Evolutionary conservation across 1,139 yeast genomes (phyloP), one percentile per base, ranked within the genome.

Genomic region (Blastobotrys persicus): DNA sequence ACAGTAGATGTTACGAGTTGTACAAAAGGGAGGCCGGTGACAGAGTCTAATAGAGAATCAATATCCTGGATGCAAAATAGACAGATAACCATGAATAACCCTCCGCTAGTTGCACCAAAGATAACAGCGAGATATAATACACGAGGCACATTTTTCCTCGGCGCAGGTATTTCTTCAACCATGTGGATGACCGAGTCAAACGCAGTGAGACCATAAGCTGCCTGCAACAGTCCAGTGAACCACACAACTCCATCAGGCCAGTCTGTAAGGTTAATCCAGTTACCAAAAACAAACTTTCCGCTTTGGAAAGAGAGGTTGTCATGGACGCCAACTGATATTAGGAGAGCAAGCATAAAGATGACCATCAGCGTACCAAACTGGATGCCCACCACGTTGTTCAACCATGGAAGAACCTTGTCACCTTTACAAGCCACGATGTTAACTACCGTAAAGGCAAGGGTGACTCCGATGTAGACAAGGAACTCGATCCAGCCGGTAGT

Each of bases 111-210:
- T 0, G 83, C 76, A 3, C 92, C 79, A 45, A 86, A 74, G 41
- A 81, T 51, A 2, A 85, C 85, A 1, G 94, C 79, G 48, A 78
- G 73, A 1, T 83, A 69, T 60, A 87, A 80, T 4, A 94, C 94
- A 55, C 77, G 78, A 14, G 95, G 91, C 64, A 86, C 82, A 52
- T 82, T 83, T 50, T 73, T 76, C 62, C 86, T 91, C 0, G 95
- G 92, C 32, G 73, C 73, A 55, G 81, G 81, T 11, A 86, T 92
- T 67, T 87, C 95, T 62, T 87, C 95, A 41, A 89, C 82, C 74
- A 87, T 78, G 4, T 92, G 82, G 18, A 87, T 85, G 28, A 86
- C 72, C 80, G 86, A 81, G 19, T 94, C 94, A 64, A 85, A 87
- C 0, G 95, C 95, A 54, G 88, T 86, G 58, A 86, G 71, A 18